Base-by-base conservation (phyloP, 441 rosid genomes). In the Monsonia emarginata region DNA sequence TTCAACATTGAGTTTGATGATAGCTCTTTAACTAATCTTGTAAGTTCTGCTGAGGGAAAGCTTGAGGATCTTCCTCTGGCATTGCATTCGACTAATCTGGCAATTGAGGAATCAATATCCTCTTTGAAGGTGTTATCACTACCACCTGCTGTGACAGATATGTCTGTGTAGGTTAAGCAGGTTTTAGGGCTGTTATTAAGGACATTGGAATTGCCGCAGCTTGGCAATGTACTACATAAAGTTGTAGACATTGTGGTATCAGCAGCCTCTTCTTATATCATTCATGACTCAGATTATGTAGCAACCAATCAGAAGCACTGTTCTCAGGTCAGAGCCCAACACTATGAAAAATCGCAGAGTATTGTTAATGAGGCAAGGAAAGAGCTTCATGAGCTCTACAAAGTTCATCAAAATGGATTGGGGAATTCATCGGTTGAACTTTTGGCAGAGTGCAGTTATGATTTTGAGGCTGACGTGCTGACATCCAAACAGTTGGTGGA, bases 31-130 rank as follows among this genome's bases (percentile, higher is more conserved):
- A 86, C 88, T 69, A 84, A 83, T 83, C 85, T 89, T 79, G 95
- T 85, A 75, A 83, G 85, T 81, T 88, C 96, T 70, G 83, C 84
- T 66, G 96, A 87, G 42, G 98, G 94, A 68, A 86, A 86, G 74
- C 91, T 89, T 70, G 98, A 94, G 72, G 97, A 94, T 76, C 84
- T 90, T 64, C 98, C 97, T 63, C 75, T 88, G 78, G 89, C 90
- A 46, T 72, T 94, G 69, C 91, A 77, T 69, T 79, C 95, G 64
- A 80, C 83, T 73, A 83, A 78, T 78, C 75, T 84, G 73, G 82
- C 82, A 70, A 79, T 82, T 81, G 90, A 85, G 75, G 95, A 89
- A 83, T 82, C 86, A 14, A 79, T 83, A 63, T 76, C 85, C 64
- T 82, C 93, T 74, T 76, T 91, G 67, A 86, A 79, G 69, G 82